phyloP scores from a whole-genome alignment of 2,329 filamentous ascomycete genomes.

The Talaromyces piceae region DNA sequence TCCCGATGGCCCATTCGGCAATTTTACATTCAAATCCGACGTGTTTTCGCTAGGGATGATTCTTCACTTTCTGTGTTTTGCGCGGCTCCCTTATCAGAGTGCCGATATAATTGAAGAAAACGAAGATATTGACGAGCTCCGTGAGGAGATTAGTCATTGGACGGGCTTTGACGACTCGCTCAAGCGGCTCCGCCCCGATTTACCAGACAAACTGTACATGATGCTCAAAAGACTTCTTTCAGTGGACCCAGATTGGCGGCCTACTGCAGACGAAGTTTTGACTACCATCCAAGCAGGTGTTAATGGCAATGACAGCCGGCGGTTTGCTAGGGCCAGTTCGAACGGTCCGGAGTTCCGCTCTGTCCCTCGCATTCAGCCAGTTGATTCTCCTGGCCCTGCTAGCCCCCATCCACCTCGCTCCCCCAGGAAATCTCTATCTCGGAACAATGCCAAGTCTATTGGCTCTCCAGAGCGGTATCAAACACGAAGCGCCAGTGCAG shows the following conservation, averaged over 20 bases:
- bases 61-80: conserved; percentile 96
- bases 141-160: conserved; percentile 82
- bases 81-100: conserved; percentile 72
- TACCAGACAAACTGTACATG: conserved; percentile 78
- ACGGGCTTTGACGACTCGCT: conserved; percentile 70
- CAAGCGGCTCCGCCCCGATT: conserved; percentile 64
- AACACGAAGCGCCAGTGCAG: conserved; percentile 8
- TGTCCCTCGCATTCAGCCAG: conserved; percentile 30
- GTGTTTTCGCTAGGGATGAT: conserved; percentile 99
- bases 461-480: conserved; percentile 8
- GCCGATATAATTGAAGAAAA: conserved; percentile 73
- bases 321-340: conserved; percentile 27
- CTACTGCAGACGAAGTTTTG: conserved; percentile 79
- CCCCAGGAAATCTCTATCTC: conserved; percentile 13
- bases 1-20: conserved; percentile 65
- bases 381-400: conserved; percentile 28
- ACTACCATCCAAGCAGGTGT: conserved; percentile 64
- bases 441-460: background rate
- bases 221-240: conserved; percentile 76
- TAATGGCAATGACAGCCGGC: conserved; percentile 40
- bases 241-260: conserved; percentile 66
- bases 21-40: conserved; percentile 95
- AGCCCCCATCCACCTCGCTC: conserved; percentile 20
- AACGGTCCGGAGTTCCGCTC: conserved; percentile 25
- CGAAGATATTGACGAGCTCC: conserved; percentile 78